Base-by-base conservation (phyloP, 2,329 filamentous ascomycete species). In the Phyllachora maydis region DNA sequence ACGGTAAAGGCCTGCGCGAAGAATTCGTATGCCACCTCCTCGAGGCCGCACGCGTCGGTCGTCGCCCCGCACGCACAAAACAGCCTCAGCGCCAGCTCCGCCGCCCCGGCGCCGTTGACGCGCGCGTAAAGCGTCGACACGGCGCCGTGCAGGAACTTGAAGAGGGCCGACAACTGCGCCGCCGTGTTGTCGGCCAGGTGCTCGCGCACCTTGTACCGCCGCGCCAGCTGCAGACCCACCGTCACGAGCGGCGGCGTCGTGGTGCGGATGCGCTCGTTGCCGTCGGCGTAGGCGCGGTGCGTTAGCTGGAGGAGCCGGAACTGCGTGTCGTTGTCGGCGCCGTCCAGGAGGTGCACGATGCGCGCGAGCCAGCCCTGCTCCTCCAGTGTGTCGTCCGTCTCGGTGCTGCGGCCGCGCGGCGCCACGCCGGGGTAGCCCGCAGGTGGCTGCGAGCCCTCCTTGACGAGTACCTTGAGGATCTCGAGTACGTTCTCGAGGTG, bases 1-100 rank as follows among this genome's bases (percentile, higher is more conserved):
- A 95, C 81, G 0, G 85, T 95, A 38, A 98, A 98, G 0, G 88
- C 85, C 47, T 98, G 88, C 0, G 88, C 88, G 37, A 93, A 95
- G 54, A 90, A 98, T 43, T 98, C 88, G 45, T 98, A 98, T 8
- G 82, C 77, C 19, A 92, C 81, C 50, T 98, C 88, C 44, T 98
- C 85, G 35, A 91, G 90, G 3, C 76, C 77, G 8, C 71, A 79
- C 46, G 88, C 73, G 38, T 93, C 83, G 8, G 88, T 83, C 16
- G 90, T 76, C 51, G 93, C 83, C 12, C 88, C 88, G 40, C 82
- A 90, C 19, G 78, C 71, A 36, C 88, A 74, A 44, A 95, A 98
- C 10, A 95, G 58, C 3, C 88, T 76, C 23, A 98, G 61, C 1
- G 79, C 72, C 11, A 98, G 64, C 42, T 98, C 88, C 1, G 85